A percentile compares a stretch with the other conserved stretches of the same genome.
Evolutionary conservation across 2,329 filamentous ascomycete genomes (phyloP).

Genomic region (Stemphylium vesicarium): DNA sequence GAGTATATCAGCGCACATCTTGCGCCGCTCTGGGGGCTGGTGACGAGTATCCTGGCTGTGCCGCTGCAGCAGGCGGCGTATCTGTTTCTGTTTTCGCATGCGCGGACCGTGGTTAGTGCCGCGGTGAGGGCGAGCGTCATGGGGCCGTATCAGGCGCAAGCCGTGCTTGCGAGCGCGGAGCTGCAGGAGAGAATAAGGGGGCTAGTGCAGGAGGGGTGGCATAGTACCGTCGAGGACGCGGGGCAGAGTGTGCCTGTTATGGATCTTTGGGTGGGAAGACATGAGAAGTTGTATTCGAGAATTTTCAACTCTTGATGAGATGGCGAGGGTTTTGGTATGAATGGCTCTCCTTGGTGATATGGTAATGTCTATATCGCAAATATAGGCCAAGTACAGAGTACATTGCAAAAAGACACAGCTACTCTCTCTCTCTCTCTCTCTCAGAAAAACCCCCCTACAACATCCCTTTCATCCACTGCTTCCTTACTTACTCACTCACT

Average conservation of each 20-base stretch:
- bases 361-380: no score
- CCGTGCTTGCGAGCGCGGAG: constrained; percentile 67
- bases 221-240: constrained; percentile 66
- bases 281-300: constrained; percentile 82
- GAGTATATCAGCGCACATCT: constrained; percentile 63
- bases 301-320: constrained; percentile 77
- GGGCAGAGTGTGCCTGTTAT: constrained; percentile 78
- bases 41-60: constrained; percentile 68
- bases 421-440: no score
- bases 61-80: constrained; percentile 70
- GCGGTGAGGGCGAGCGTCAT: constrained; percentile 79
- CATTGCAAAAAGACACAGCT: no score
- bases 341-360: no score
- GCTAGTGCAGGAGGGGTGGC: constrained; percentile 67
- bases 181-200: constrained; percentile 65
- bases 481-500: no score
- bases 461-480: no score
- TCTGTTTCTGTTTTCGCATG: constrained; percentile 77
- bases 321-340: no score
- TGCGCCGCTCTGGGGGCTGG: constrained; percentile 72
- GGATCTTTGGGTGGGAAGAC: constrained; percentile 83
- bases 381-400: no score
- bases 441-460: no score
- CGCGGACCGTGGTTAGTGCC: constrained; percentile 76
- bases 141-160: constrained; percentile 81